A percentile compares a stretch with the other conserved stretches of the same genome.
These are phyloP conservation scores for Colletotrichum truncatum DNA, from an alignment of 2,329 filamentous ascomycete species.

Conservation along the genomic window DNA sequence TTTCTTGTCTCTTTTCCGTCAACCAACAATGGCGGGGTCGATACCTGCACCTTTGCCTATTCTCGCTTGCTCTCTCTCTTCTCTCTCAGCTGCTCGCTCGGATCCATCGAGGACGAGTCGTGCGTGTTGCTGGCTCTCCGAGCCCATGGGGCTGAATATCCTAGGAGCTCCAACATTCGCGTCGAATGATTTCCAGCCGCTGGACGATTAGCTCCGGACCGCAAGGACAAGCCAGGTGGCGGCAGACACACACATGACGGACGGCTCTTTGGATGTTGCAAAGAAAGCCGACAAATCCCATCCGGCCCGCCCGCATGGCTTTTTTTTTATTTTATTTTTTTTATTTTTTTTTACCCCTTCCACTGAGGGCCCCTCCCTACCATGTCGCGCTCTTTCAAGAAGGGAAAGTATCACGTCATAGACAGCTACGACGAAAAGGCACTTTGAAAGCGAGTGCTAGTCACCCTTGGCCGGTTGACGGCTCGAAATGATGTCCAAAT, in stretches of 20 bases:
- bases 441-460: background rate
- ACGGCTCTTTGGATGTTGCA: background rate
- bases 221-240: background rate
- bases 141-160: background rate
- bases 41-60: background rate
- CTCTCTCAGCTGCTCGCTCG: background rate
- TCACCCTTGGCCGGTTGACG: background rate
- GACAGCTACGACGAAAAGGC: background rate
- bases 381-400: background rate
- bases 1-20: background rate
- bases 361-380: background rate
- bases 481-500: background rate
- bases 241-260: background rate
- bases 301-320: background rate
- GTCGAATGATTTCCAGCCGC: background rate
- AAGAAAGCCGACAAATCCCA: background rate
- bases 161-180: background rate
- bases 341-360: too few species aligned
- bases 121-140: background rate
- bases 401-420: slow-evolving; percentile 5
- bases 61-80: background rate
- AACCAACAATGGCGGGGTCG: background rate
- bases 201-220: slow-evolving; percentile 1
- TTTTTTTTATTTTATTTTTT: background rate
- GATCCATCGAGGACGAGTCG: background rate